Conservation (phyloP, 2,329 filamentous ascomycete genomes). For the Apiospora marii region DNA sequence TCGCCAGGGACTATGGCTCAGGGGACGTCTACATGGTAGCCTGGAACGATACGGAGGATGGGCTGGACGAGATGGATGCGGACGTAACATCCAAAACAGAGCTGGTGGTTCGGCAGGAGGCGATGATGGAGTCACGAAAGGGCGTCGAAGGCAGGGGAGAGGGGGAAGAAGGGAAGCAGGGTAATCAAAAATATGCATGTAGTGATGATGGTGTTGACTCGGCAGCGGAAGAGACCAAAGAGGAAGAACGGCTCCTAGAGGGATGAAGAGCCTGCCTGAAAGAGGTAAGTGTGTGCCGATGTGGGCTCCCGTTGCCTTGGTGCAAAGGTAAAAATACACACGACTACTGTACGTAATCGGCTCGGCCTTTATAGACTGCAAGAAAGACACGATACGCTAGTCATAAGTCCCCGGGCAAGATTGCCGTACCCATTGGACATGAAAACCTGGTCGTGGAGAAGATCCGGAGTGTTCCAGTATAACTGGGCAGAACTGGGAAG, state of each 20-base stretch:
- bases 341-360: conserved; percentile 6
- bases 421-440: conserved; percentile 8
- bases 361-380: background rate
- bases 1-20: background rate
- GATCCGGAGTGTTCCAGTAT: conserved; percentile 21
- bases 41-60: background rate
- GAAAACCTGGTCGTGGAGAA: conserved; percentile 17
- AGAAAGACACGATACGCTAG: background rate
- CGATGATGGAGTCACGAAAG: background rate
- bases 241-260: background rate
- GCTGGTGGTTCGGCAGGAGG: background rate
- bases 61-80: background rate
- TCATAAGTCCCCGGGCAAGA: background rate
- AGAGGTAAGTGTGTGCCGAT: background rate
- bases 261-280: background rate
- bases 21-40: conserved; percentile 5
- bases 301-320: background rate
- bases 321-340: too few species aligned
- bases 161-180: background rate
- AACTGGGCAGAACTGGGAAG: background rate
- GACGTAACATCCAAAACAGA: background rate
- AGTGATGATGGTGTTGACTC: background rate
- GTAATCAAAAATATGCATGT: too few species aligned
- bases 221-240: background rate
- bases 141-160: background rate